Base-by-base conservation (phyloP, 495 filamentous ascomycete species). In the Hypoxylon perforatum region DNA sequence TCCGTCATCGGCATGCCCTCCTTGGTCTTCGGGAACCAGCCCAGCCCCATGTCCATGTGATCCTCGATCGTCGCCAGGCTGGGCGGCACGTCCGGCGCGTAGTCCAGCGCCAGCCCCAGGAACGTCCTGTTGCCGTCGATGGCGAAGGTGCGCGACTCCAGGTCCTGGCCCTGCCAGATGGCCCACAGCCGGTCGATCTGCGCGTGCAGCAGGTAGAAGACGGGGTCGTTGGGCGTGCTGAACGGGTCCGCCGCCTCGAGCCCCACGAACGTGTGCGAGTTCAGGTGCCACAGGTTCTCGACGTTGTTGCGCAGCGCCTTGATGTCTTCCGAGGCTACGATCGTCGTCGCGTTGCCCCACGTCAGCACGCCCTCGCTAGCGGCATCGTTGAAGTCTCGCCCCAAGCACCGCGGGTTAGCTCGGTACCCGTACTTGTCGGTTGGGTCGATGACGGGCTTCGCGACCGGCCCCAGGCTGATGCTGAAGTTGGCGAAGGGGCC, bases 151-250 rank as follows among this genome's bases (percentile, higher is more conserved):
- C 71, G 56, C 1, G 8, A 17, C 15, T 46, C 22, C 8, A 61
- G 30, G 33, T 74, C 61, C 67, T 82, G 69, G 21, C 80, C 84
- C 75, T 91, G 87, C 89, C 89, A 91, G 23, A 88, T 87, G 74
- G 85, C 84, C 82, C 82, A 91, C 5, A 86, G 17, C 17, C 86
- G 85, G 69, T 91, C 89, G 44, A 92, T 81, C 79, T 86, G 83
- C 17, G 80, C 81, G 72, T 91, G 89, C 68, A 91, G 87, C 19
- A 87, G 77, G 71, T 77, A 91, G 73, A 91, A 91, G 0, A 79
- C 78, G n/a, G 88, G 87, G 54, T 91, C 88, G 14, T 82, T 81
- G 1, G 87, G 84, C 23, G 81, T 85, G 11, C 76, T 77, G 70
- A 79, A 90, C 17, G 84, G 73, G 73, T 89, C 88, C 28, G 69